These are phyloP conservation scores for Pelargonium australe DNA, from an alignment of 441 rosid species.

Conservation along the genomic window DNA sequence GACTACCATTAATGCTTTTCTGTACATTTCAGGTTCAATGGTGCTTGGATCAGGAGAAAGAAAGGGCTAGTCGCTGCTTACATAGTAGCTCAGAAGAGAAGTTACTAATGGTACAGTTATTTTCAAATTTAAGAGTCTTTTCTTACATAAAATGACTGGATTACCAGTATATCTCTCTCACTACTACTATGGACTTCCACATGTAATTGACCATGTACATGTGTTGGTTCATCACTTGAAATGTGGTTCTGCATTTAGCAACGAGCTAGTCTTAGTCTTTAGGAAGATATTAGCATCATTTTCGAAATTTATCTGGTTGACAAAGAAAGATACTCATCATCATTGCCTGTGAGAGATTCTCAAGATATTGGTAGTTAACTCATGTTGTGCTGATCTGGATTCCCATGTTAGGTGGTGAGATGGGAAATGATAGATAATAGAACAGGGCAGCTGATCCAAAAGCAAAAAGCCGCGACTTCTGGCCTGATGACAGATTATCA, in stretches of 20 bases:
- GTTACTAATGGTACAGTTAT: constrained; percentile 19
- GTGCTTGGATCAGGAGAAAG: constrained; percentile 30
- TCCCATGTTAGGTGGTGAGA: constrained; percentile 16
- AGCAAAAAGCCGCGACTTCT: constrained; percentile 19
- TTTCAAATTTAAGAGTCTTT: background rate
- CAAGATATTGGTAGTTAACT: background rate
- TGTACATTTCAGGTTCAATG: constrained; percentile 25
- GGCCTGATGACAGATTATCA: constrained; percentile 21
- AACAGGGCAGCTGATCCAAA: constrained; percentile 16
- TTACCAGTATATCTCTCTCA: too few species aligned
- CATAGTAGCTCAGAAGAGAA: constrained; percentile 15
- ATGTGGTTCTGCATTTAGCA: background rate
- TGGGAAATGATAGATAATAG: constrained; percentile 18
- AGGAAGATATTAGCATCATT: background rate
- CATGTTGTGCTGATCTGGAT: background rate
- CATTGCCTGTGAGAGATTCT: too few species aligned
- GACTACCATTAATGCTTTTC: background rate
- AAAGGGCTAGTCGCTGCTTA: constrained; percentile 21
- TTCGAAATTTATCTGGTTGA: background rate
- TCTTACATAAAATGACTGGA: background rate
- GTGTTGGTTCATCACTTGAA: background rate
- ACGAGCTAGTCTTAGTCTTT: background rate
- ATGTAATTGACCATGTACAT: too few species aligned
- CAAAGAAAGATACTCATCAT: too few species aligned
- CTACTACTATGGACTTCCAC: too few species aligned